These are phyloP conservation scores for Epichloe coenophiala DNA, from an alignment of 2,329 filamentous ascomycete genomes.

Conservation along the genomic window DNA sequence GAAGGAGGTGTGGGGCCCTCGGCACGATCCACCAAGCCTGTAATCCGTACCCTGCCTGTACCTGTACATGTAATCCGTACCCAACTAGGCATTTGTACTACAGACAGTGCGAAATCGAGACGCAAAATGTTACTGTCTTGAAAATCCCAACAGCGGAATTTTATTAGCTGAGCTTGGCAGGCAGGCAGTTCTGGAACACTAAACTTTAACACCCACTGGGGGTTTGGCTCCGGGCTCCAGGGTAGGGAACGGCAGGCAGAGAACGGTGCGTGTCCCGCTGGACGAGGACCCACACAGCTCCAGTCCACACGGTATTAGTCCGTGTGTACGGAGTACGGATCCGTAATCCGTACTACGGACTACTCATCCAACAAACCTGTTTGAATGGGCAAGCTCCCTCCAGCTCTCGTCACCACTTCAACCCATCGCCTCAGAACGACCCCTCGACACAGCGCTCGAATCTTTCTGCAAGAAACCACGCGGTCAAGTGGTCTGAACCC, in stretches of 20 bases:
- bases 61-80: too few relatives aligned
- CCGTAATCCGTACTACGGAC: slow-evolving; percentile 2
- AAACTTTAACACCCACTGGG: too few relatives aligned
- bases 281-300: too few relatives aligned
- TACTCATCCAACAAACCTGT: background rate
- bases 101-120: too few relatives aligned
- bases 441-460: slow-evolving; percentile 7
- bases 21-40: background rate
- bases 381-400: background rate
- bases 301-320: background rate
- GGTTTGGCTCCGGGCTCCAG: background rate
- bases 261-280: slow-evolving; percentile 15
- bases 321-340: too few relatives aligned
- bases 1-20: background rate
- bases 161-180: too few relatives aligned
- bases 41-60: too few relatives aligned
- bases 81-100: too few relatives aligned
- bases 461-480: background rate
- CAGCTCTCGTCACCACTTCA: slow-evolving; percentile 3
- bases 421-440: slow-evolving; percentile 1
- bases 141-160: too few relatives aligned
- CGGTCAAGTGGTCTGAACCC: background rate
- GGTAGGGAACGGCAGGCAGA: background rate
- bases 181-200: too few relatives aligned
- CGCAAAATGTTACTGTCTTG: background rate